Conservation (phyloP, 2,329 filamentous ascomycete species). For the Lizonia empirigonia region DNA sequence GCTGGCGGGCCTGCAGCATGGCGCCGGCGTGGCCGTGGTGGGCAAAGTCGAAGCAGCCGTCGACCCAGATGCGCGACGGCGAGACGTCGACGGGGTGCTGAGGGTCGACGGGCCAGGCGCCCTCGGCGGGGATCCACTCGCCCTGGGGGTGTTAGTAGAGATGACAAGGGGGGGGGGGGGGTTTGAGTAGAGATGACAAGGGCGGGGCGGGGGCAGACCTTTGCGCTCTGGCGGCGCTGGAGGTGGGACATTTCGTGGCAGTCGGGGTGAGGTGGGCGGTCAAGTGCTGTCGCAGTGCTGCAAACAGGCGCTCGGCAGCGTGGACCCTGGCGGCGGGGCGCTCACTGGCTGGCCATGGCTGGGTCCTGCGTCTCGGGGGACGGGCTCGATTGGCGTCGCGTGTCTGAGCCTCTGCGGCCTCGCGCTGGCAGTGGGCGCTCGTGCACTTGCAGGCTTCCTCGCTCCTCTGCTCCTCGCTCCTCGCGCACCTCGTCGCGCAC, state of each 20-base stretch:
- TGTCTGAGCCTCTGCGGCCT: too few relatives aligned
- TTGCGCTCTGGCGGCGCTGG: slow-evolving; percentile 47
- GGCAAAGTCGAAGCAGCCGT: slow-evolving; percentile 99
- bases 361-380: slow-evolving; percentile 23
- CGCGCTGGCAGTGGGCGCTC: too few relatives aligned
- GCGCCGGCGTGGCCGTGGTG: slow-evolving; percentile 98
- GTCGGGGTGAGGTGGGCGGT: neutral
- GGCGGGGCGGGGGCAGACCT: slow-evolving; percentile 24
- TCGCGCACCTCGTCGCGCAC: neutral
- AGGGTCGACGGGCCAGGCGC: slow-evolving; percentile 68
- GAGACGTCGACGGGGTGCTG: slow-evolving; percentile 63
- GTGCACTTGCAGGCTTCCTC: slow-evolving; percentile 10
- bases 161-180: neutral
- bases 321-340: neutral
- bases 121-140: slow-evolving; percentile 56
- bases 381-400: slow-evolving; percentile 5
- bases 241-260: slow-evolving; percentile 25
- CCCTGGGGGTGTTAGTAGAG: slow-evolving; percentile 25
- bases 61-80: slow-evolving; percentile 89
- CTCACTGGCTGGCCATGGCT: neutral
- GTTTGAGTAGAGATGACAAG: neutral
- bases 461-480: neutral
- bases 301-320: neutral
- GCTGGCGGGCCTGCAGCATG: slow-evolving; percentile 91
- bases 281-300: too few relatives aligned